Evolutionary conservation across 192 early-diverging fungal genomes (phyloP).

Genomic region (Rhizophlyctis rosea): DNA sequence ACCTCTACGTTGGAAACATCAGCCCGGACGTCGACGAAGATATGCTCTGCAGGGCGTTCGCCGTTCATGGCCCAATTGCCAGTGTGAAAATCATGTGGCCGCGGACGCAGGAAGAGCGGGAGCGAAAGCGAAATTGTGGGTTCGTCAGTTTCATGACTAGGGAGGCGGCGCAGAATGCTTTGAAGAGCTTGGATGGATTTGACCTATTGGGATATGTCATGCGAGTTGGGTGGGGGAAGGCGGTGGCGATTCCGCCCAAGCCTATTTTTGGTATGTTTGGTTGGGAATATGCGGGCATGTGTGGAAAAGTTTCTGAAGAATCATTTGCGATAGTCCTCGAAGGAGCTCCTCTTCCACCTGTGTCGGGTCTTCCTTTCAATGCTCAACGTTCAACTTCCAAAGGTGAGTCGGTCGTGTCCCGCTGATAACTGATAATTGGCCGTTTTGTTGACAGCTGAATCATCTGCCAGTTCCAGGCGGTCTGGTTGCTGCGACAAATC

Average conservation of each 20-base stretch:
- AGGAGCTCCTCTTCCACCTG: conserved; percentile 22
- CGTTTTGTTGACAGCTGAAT: too few relatives aligned
- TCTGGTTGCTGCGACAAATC: not conserved
- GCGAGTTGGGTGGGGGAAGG: conserved; percentile 83
- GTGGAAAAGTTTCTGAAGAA: too few relatives aligned
- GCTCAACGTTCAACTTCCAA: too few relatives aligned
- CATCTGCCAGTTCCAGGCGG: too few relatives aligned
- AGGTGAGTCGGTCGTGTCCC: too few relatives aligned
- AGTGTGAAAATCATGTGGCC: conserved; percentile 97
- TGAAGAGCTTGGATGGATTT: conserved; percentile 71
- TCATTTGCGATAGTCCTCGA: not conserved
- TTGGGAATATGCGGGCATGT: not conserved
- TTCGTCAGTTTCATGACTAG: conserved; percentile 92
- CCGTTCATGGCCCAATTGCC: conserved; percentile 75
- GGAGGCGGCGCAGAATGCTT: conserved; percentile 62
- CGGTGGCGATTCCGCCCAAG: conserved; percentile 65
- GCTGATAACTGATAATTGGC: too few relatives aligned
- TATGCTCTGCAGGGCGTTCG: conserved; percentile 72
- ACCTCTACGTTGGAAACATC: conserved; percentile 81
- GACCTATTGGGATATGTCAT: conserved; percentile 56
- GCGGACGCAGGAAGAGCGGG: conserved; percentile 76
- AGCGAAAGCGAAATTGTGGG: conserved; percentile 73
- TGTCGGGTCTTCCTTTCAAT: conserved; percentile 59
- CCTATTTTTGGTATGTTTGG: conserved; percentile 67
- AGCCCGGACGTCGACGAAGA: conserved; percentile 72